Conservation (phyloP, 2,329 filamentous ascomycete species). For the Aquanectria penicillioides region DNA sequence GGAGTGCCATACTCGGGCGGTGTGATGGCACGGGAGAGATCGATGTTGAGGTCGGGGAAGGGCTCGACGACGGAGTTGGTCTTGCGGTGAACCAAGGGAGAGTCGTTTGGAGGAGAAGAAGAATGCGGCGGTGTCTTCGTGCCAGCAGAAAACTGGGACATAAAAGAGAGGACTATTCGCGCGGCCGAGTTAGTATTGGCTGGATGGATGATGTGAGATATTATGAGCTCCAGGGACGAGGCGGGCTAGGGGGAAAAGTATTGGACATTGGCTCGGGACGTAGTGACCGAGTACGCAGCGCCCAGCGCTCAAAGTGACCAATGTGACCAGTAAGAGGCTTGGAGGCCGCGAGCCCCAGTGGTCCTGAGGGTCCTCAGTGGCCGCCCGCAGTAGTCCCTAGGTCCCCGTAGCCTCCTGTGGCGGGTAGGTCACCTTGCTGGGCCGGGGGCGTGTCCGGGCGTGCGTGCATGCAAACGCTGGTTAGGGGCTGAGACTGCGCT, state of each 20-base stretch:
- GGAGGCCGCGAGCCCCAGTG: conserved; percentile 11
- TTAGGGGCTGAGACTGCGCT: background rate
- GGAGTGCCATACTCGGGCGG: conserved; percentile 57
- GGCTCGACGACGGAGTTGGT: conserved; percentile 44
- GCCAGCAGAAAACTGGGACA: conserved; percentile 77
- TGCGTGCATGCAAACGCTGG: conserved; percentile 1
- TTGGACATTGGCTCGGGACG: conserved; percentile 19
- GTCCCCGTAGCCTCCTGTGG: conserved; percentile 10
- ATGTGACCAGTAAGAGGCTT: conserved; percentile 4
- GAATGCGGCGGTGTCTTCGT: conserved; percentile 57
- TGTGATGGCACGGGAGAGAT: conserved; percentile 50
- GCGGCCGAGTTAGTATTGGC: conserved; percentile 36
- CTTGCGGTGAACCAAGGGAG: conserved; percentile 45
- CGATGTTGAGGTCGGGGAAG: conserved; percentile 50
- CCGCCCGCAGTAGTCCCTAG: conserved; percentile 6
- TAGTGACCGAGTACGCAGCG: conserved; percentile 5
- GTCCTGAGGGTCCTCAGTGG: conserved; percentile 10
- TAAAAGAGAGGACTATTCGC: conserved; percentile 82
- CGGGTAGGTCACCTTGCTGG: conserved; percentile 13
- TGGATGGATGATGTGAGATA: conserved; percentile 39
- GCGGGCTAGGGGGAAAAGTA: conserved; percentile 20
- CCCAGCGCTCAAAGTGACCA: conserved; percentile 13
- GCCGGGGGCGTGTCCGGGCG: conserved; percentile 15
- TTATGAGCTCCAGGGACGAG: conserved; percentile 32
- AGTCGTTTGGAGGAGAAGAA: conserved; percentile 54